A percentile compares a stretch with the other conserved stretches of the same genome.
phyloP scores from a whole-genome alignment of 1,284 basidiomycete genomes.

The Cutaneotrichosporon cyanovorans region DNA sequence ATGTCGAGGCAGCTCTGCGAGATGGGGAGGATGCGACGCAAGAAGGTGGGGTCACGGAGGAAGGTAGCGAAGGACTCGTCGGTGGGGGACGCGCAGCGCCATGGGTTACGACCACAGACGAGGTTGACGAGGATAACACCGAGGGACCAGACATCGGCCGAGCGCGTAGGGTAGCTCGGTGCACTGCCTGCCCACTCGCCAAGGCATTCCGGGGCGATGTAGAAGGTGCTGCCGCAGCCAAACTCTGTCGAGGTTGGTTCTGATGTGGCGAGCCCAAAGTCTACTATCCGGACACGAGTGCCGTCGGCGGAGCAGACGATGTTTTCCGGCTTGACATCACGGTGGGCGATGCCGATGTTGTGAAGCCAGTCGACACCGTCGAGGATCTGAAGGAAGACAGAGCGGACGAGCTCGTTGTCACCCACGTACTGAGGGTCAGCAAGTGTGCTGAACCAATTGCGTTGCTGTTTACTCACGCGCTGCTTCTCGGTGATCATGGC shows the following conservation, averaged over 20 bases:
- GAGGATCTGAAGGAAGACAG: slow-evolving; percentile 84
- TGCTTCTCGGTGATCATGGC: slow-evolving; percentile 58
- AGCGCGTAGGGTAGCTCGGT: slow-evolving; percentile 58
- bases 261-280: slow-evolving; percentile 93
- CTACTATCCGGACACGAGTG: slow-evolving; percentile 77
- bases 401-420: slow-evolving; percentile 72
- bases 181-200: slow-evolving; percentile 55
- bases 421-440: slow-evolving; percentile 55
- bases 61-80: slow-evolving; percentile 69
- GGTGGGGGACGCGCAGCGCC: slow-evolving; percentile 63
- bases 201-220: slow-evolving; percentile 70
- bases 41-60: slow-evolving; percentile 58
- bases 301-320: slow-evolving; percentile 76
- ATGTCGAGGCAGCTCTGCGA: slow-evolving; percentile 47
- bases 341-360: slow-evolving; percentile 70
- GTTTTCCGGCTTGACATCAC: slow-evolving; percentile 97
- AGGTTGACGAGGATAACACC: slow-evolving; percentile 89
- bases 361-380: slow-evolving; percentile 84
- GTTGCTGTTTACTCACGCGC: slow-evolving; percentile 30
- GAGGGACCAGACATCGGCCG: slow-evolving; percentile 85
- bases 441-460: neutral
- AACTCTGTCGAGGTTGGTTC: slow-evolving; percentile 84
- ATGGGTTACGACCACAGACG: slow-evolving; percentile 78
- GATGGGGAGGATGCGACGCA: slow-evolving; percentile 64
- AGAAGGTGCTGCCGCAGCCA: slow-evolving; percentile 54